Conservation (phyloP, 1,284 basidiomycete genomes). For the Sutorius eximius region DNA sequence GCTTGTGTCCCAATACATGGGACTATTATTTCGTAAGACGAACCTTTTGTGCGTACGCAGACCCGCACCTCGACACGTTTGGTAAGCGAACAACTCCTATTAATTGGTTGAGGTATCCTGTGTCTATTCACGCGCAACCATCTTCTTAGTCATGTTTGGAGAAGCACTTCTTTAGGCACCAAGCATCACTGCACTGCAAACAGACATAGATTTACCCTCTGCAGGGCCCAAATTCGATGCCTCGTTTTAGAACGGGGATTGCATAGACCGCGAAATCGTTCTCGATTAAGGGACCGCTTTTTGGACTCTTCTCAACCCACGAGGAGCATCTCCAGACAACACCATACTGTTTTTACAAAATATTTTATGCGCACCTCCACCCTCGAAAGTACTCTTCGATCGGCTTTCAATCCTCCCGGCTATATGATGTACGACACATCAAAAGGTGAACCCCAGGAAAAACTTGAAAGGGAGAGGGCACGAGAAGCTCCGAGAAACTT, state of each 20-base stretch:
- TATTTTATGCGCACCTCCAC: neutral
- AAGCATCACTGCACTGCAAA: neutral
- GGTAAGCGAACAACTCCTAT: neutral
- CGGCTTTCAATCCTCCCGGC: neutral
- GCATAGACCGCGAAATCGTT: conserved; percentile 2
- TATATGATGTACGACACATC: neutral
- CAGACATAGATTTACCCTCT: neutral
- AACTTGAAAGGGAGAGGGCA: conserved; percentile 9
- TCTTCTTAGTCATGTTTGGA: neutral
- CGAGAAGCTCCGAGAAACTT: conserved; percentile 29
- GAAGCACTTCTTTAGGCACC: neutral
- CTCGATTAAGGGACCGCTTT: neutral
- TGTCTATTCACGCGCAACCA: neutral
- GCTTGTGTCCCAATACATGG: neutral
- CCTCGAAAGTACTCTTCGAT: neutral
- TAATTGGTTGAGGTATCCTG: neutral
- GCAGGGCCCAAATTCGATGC: neutral
- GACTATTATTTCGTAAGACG: neutral
- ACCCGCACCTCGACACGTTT: neutral
- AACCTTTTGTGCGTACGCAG: neutral
- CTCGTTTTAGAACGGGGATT: conserved; percentile 4
- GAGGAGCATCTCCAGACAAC: neutral
- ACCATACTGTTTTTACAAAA: neutral
- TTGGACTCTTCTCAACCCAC: neutral
- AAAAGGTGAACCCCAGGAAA: conserved; percentile 8